These are phyloP conservation scores for Penicillium olsonii DNA, from an alignment of 2,329 filamentous ascomycete species.

Conservation along the genomic window DNA sequence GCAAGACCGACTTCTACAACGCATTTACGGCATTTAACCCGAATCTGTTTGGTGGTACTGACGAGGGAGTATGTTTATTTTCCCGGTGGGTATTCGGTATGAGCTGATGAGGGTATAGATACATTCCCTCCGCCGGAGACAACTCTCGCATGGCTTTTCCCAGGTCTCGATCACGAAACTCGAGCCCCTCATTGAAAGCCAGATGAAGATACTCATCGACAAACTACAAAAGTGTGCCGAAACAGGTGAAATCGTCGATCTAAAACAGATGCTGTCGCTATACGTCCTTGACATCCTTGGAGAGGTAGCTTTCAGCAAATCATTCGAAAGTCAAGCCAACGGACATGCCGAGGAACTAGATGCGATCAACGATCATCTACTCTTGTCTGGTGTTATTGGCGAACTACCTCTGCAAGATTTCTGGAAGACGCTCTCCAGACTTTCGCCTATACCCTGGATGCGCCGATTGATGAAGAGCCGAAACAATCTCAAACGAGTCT, in stretches of 20 bases:
- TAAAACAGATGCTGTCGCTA: conserved; percentile 2
- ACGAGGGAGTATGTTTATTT: conserved; percentile 3
- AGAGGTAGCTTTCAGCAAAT: conserved; percentile 2
- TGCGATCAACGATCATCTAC: conserved; percentile 8
- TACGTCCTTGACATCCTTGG: conserved; percentile 8
- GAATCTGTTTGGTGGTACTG: conserved; percentile 7
- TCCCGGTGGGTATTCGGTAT: rapidly evolving
- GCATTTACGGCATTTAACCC: conserved; percentile 15
- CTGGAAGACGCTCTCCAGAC: neutral
- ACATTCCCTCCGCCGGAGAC: conserved; percentile 8
- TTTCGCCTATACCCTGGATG: conserved; percentile 10
- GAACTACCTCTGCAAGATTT: conserved; percentile 5
- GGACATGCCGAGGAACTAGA: conserved; percentile 6
- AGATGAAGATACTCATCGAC: conserved; percentile 1
- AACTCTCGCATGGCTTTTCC: conserved; percentile 10
- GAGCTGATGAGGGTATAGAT: conserved; percentile 1
- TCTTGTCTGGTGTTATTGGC: conserved; percentile 5
- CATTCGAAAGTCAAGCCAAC: conserved; percentile 4
- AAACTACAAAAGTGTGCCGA: neutral
- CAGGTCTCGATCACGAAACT: conserved; percentile 7
- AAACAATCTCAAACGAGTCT: conserved; percentile 4
- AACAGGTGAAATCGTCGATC: neutral
- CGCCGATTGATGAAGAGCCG: conserved; percentile 3
- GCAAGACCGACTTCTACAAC: conserved; percentile 13
- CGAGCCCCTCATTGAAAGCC: conserved; percentile 6